Conservation (phyloP, 495 filamentous ascomycete species). For the Hyaloscypha bicolor region DNA sequence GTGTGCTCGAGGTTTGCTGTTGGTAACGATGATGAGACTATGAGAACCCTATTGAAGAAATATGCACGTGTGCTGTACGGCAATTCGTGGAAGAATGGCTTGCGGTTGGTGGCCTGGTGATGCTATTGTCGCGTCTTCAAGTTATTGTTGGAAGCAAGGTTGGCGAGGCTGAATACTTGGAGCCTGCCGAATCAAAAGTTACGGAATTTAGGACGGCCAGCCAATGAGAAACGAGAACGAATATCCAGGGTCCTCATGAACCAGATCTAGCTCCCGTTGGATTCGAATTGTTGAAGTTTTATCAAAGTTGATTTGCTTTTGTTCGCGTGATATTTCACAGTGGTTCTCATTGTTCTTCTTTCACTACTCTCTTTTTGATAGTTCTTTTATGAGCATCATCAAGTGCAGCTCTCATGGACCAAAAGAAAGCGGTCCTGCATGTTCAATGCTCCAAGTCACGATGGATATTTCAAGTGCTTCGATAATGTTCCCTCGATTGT, state of each 20-base stretch:
- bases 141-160: neutral
- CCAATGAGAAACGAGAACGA: neutral
- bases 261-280: neutral
- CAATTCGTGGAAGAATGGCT: neutral
- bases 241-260: neutral
- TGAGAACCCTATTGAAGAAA: neutral
- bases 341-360: neutral
- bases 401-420: too few relatives aligned
- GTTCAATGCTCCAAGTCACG: too few relatives aligned
- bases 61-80: neutral
- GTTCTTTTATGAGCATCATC: neutral
- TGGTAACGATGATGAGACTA: neutral
- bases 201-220: neutral
- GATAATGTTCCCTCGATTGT: too few relatives aligned
- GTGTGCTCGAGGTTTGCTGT: neutral
- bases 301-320: neutral
- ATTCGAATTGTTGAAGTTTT: too few relatives aligned
- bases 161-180: slow-evolving; percentile 3
- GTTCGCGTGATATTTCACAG: neutral
- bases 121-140: slow-evolving; percentile 1
- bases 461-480: too few relatives aligned
- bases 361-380: neutral
- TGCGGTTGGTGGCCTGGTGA: neutral
- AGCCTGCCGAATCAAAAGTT: slow-evolving; percentile 3
- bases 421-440: too few relatives aligned